Conservation (phyloP, 371 early-diverging fungal genomes). For the Mucor lusitanicus region DNA sequence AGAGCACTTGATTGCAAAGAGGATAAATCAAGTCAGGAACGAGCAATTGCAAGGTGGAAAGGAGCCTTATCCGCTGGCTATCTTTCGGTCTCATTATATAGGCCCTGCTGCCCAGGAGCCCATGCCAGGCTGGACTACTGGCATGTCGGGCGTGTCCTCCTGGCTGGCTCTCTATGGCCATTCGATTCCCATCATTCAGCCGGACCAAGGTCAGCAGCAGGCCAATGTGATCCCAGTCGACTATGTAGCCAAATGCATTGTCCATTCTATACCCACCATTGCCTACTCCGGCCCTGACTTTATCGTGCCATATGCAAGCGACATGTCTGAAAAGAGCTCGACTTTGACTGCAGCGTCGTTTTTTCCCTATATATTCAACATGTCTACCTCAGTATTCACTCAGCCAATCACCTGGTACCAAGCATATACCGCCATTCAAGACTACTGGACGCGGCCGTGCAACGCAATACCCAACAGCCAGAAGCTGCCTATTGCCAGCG, state of each 20-base stretch:
- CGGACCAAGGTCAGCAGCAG: constrained; percentile 22
- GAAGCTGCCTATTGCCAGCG: constrained; percentile 12
- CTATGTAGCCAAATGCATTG: constrained; percentile 21
- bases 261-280: constrained; percentile 21
- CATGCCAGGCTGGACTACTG: constrained; percentile 53
- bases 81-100: constrained; percentile 51
- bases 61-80: constrained; percentile 38
- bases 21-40: constrained; percentile 34
- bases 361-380: constrained; percentile 28
- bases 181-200: constrained; percentile 23
- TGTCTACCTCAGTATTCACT: constrained; percentile 7
- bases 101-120: constrained; percentile 47
- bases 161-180: constrained; percentile 29
- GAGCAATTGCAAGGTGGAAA: constrained; percentile 21
- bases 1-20: constrained; percentile 47
- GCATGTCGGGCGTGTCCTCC: constrained; percentile 44
- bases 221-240: constrained; percentile 49
- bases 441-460: constrained; percentile 31
- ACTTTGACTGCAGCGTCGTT: background rate
- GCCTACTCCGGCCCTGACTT: constrained; percentile 18
- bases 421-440: constrained; percentile 26
- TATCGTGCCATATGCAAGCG: constrained; percentile 18
- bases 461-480: constrained; percentile 10
- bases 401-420: constrained; percentile 21
- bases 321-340: constrained; percentile 2